phyloP scores from a whole-genome alignment of 257 asterid genomes.

The Prunella vulgaris region DNA sequence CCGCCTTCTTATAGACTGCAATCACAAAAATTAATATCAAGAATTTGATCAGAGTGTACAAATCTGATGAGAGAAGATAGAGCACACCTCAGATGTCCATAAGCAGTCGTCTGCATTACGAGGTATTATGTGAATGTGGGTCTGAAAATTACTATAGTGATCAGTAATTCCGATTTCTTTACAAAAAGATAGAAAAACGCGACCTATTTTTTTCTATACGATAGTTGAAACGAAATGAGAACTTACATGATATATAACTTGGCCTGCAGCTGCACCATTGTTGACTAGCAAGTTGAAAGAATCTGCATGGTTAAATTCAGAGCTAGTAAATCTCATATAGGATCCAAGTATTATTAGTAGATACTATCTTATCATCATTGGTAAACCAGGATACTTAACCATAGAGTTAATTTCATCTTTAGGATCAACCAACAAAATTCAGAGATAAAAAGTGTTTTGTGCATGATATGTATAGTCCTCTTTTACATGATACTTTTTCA shows the following conservation, averaged over 20 bases:
- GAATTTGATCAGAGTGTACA: neutral
- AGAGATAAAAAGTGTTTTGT: neutral
- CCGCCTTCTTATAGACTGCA: constrained; percentile 58
- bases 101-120: constrained; percentile 83
- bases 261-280: constrained; percentile 95
- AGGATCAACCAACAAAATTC: neutral
- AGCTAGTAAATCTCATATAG: neutral
- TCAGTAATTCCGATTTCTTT: constrained; percentile 14
- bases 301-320: constrained; percentile 44
- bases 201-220: neutral
- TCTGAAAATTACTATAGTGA: constrained; percentile 45
- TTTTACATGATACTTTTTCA: neutral
- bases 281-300: constrained; percentile 93
- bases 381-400: neutral
- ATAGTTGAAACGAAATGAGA: neutral
- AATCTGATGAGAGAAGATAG: neutral
- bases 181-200: neutral
- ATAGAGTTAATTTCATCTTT: neutral
- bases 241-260: constrained; percentile 87
- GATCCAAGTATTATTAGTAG: neutral
- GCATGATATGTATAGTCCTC: neutral
- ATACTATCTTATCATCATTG: neutral
- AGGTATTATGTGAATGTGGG: constrained; percentile 95
- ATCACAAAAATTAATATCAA: neutral
- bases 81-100: constrained; percentile 85